Evolutionary conservation across 2,329 filamentous ascomycete species (phyloP).

Genomic region (Aspergillus eucalypticola): DNA sequence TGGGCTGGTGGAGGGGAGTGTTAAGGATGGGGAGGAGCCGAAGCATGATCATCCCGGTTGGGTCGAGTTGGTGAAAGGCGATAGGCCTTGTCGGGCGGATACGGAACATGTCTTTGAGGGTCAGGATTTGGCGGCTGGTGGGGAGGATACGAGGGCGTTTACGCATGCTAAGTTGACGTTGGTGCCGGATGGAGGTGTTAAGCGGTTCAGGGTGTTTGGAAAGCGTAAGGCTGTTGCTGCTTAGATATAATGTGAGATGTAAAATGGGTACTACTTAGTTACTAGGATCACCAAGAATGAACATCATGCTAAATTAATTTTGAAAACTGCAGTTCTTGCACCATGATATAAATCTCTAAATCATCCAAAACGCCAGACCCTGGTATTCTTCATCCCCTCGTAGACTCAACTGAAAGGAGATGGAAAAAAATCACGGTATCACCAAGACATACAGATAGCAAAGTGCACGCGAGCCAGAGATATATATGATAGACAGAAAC

Average conservation of each 20-base stretch:
- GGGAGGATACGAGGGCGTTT: slow-evolving; percentile 66
- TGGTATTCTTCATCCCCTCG: too few relatives aligned
- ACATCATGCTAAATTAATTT: too few relatives aligned
- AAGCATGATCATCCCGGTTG: slow-evolving; percentile 37
- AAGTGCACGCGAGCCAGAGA: too few relatives aligned
- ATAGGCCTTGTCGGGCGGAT: slow-evolving; percentile 42
- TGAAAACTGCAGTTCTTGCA: too few relatives aligned
- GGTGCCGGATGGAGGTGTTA: slow-evolving; percentile 90
- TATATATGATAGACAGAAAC: too few relatives aligned
- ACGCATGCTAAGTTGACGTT: slow-evolving; percentile 89
- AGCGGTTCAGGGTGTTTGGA: slow-evolving; percentile 77
- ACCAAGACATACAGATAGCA: too few relatives aligned
- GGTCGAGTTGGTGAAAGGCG: slow-evolving; percentile 39
- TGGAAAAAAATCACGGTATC: too few relatives aligned
- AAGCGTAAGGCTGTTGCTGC: slow-evolving; percentile 46
- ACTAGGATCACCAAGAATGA: too few relatives aligned
- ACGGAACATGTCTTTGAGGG: slow-evolving; percentile 44
- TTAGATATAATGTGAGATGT: neutral
- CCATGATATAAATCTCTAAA: too few relatives aligned
- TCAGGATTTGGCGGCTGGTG: slow-evolving; percentile 57
- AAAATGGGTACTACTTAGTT: too few relatives aligned
- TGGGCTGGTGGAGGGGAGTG: slow-evolving; percentile 28
- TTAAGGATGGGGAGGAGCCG: slow-evolving; percentile 29
- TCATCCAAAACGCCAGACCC: too few relatives aligned
- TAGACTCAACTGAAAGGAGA: too few relatives aligned